Base-by-base conservation (phyloP, 192 early-diverging fungal species). In the Spinellus fusiger region DNA sequence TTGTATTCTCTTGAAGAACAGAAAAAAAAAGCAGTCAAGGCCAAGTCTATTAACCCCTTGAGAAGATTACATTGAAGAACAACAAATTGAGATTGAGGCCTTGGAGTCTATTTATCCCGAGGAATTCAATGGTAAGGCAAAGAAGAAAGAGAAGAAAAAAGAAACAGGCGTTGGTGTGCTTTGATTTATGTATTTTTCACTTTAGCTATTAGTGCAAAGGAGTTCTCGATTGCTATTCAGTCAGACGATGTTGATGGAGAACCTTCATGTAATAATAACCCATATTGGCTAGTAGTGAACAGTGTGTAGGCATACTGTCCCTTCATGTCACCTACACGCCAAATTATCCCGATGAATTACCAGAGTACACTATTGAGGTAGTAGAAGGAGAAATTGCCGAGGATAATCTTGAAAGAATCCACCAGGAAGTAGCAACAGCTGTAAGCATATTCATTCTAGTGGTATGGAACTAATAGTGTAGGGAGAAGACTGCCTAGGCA, bases 81-180 rank as follows among this genome's bases (percentile, higher is more conserved):
- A 90, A 71, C 73, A 78, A 27, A 86, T 84, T 66, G 91, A 93
- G 61, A 58, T 93, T 35, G 89, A 91, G 59, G 88, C 85, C 20
- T 81, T 93, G 49, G 78, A 88, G 59, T 88, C 87, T 37, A 93
- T 93, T 67, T 93, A 91, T 73, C 83, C 85, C 38, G 85, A 84
- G 57, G 89, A 91, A 69, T 83, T 88, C 40, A 75, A 79, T 64
- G 74, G 84, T 78, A 77, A 60, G 16, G n/a, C 27, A 28, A 56
- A 56, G 28, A 8, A 44, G 13, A 5, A 37, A 37, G 35, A 37
- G 35, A 37, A 37, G n/a, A n/a, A 54, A 35, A 34, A 7, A 35
- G 7, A 34, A 54, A 31, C 15, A 4, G 16, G 34, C 22, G 20
- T 55, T 13, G 16, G 22, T 50, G 10, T 23, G 16, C 2, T 23